A percentile compares a stretch with the other conserved stretches of the same genome.
These are phyloP conservation scores for Aurantiochytrium sp. DNA, from an alignment of 108 stramenopile species.

Conservation along the genomic window DNA sequence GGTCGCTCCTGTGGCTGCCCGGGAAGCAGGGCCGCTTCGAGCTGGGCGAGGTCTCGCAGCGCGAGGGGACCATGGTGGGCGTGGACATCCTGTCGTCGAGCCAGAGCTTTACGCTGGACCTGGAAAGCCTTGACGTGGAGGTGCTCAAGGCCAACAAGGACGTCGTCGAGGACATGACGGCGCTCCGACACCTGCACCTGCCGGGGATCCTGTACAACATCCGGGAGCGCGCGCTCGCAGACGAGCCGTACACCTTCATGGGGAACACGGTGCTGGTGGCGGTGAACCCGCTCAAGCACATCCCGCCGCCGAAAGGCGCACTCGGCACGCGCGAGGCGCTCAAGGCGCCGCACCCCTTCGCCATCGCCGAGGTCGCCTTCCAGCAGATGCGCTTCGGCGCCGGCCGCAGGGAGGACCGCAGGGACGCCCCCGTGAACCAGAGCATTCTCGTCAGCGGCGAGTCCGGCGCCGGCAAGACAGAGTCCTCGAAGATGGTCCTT, in stretches of 20 bases:
- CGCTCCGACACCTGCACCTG: not conserved
- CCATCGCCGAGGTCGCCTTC: conserved; percentile 21
- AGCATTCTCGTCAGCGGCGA: conserved; percentile 38
- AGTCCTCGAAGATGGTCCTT: conserved; percentile 35
- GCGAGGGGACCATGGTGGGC: not conserved
- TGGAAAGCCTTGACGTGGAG: not conserved
- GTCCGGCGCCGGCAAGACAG: conserved; percentile 44
- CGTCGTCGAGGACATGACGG: conserved; percentile 13
- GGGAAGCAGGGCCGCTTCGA: not conserved
- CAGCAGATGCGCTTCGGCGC: conserved; percentile 16
- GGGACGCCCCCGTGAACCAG: not conserved
- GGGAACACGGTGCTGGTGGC: conserved; percentile 47
- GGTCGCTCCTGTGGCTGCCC: not conserved
- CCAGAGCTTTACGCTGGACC: not conserved
- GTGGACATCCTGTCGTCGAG: not conserved
- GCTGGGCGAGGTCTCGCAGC: conserved; percentile 6
- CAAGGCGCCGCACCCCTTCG: not conserved
- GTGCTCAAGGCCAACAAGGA: not conserved
- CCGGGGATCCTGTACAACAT: conserved; percentile 46
- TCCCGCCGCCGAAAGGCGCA: not conserved
- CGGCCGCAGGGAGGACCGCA: not conserved
- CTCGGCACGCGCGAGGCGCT: not conserved
- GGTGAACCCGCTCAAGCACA: conserved; percentile 47
- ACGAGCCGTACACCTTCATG: conserved; percentile 49
- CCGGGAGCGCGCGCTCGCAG: conserved; percentile 29